Evolutionary conservation across 345 rosid genomes (phyloP), one percentile per base, ranked within the genome.

Genomic region (Rhodamnia argentea): DNA sequence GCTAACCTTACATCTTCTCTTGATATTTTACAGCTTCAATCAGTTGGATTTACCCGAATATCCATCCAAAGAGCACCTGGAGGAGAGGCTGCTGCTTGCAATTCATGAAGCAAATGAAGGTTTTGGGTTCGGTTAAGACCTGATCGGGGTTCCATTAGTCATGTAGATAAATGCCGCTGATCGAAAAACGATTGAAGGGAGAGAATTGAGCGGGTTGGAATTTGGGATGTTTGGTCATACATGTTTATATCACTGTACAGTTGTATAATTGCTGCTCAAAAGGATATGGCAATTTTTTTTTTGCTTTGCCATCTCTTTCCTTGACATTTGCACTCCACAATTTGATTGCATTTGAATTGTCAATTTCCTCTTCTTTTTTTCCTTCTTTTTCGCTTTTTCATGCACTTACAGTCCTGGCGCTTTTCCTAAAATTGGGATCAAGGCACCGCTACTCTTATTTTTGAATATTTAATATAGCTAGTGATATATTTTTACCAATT

Each of bases 91-190:
- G 87, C 87, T 96, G 86, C 98, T 97, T 37, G 99, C 99, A 3
- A 97, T 97, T 88, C 99, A 97, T 47, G 99, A 97, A 91, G 99
- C 91, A 59, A 97, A 89, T 22, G 99, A 97, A 91, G 99, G 99
- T 10, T 97, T 97, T 82, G 99, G 99, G 60, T 97, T 97, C 44
- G 98, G 98, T 84, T 97, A 87, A 92, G 50, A 51, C 50, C 42
- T 10, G 76, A 32, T 64, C 51, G 26, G 84, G 81, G 85, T 26
- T n/a, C 52, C 13, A 8, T 13, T 87, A 59, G 86, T 83, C 58
- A 12, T 91, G 92, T 90, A 92, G 91, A 90, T 92, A 89, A 62
- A 44, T 81, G 60, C 51, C 1, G 81, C 86, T 87, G 83, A 42
- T 82, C 58, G 27, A 82, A 52, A 87, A 86, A 81, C 88, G 82